Evolutionary conservation across 23 red algal species (phyloP).

Genomic region (Agarophyton chilense): DNA sequence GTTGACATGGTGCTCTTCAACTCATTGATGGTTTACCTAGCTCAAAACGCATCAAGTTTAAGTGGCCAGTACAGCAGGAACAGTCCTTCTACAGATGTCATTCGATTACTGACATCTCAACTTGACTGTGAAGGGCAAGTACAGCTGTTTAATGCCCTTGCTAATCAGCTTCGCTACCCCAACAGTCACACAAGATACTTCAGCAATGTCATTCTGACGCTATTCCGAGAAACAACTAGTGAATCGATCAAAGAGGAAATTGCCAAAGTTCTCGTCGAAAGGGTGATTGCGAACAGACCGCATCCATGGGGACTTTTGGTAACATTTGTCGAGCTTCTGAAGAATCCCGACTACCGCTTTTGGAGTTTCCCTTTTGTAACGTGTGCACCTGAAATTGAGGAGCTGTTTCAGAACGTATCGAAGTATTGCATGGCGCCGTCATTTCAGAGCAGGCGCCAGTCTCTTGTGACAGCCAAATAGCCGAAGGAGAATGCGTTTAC

Average conservation of each 20-base stretch:
- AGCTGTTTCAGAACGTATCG: constrained; percentile 91
- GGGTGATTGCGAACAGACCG: constrained; percentile 90
- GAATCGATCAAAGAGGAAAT: constrained; percentile 91
- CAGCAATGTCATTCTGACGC: constrained; percentile 80
- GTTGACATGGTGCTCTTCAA: constrained; percentile 69
- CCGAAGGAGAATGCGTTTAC: neutral
- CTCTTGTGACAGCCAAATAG: neutral
- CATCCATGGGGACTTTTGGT: constrained; percentile 98
- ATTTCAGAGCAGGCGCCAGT: constrained; percentile 41
- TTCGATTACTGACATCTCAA: constrained; percentile 71
- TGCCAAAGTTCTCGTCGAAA: constrained; percentile 88
- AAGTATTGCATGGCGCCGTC: constrained; percentile 78
- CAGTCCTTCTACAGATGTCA: constrained; percentile 57
- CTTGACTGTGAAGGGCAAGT: constrained; percentile 86
- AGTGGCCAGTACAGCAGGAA: neutral
- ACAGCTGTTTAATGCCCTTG: constrained; percentile 77
- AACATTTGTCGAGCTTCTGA: constrained; percentile 96
- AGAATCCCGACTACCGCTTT: constrained; percentile 94
- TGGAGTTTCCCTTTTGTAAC: constrained; percentile 90
- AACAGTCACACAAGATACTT: constrained; percentile 96
- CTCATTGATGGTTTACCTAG: constrained; percentile 90
- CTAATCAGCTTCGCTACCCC: constrained; percentile 94
- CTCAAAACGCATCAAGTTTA: constrained; percentile 42
- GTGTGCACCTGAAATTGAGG: constrained; percentile 86
- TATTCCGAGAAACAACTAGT: constrained; percentile 77